phyloP scores from a whole-genome alignment of 2,329 filamentous ascomycete species.

The Beauveria scarabaeidicola region DNA sequence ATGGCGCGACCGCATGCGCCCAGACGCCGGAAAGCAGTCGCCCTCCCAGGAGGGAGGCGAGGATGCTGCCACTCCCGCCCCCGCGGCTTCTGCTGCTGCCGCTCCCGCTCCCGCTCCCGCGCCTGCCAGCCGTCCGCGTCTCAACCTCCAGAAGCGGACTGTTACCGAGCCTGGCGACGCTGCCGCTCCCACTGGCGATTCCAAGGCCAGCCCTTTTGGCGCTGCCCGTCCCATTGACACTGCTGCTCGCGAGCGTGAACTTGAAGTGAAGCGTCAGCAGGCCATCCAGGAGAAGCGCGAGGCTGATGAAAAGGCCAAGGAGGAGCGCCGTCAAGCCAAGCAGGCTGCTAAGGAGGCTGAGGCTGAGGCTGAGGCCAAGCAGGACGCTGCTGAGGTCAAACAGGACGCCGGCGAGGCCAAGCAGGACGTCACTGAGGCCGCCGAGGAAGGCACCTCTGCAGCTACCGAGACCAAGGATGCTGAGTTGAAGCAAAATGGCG shows the following conservation, averaged over 20 bases:
- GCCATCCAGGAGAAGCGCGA: conserved; percentile 75
- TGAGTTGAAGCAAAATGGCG: conserved; percentile 15
- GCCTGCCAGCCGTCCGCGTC: conserved; percentile 59
- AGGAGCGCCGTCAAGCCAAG: conserved; percentile 57
- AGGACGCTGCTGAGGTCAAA: conserved; percentile 18
- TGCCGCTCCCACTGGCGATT: conserved; percentile 49
- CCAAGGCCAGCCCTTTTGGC: conserved; percentile 89
- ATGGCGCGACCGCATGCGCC: conserved; percentile 87
- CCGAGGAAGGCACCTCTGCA: conserved; percentile 20
- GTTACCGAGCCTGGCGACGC: conserved; percentile 62
- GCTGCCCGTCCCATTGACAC: conserved; percentile 92
- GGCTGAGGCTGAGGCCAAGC: conserved; percentile 26
- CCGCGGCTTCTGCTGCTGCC: conserved; percentile 47
- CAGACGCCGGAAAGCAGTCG: conserved; percentile 59
- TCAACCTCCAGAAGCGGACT: conserved; percentile 87
- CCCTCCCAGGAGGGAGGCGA: conserved; percentile 64
- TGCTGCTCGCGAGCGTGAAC: conserved; percentile 74
- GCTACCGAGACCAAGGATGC: conserved; percentile 18
- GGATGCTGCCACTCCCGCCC: conserved; percentile 63
- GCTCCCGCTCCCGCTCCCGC: conserved; percentile 43
- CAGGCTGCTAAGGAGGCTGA: conserved; percentile 35
- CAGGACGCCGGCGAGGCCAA: conserved; percentile 34
- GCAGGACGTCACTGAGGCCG: conserved; percentile 3
- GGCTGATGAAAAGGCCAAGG: conserved; percentile 76
- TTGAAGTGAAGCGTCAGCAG: conserved; percentile 78